Base-by-base conservation (phyloP, 2,329 filamentous ascomycete species). In the Penicillium sp. region DNA sequence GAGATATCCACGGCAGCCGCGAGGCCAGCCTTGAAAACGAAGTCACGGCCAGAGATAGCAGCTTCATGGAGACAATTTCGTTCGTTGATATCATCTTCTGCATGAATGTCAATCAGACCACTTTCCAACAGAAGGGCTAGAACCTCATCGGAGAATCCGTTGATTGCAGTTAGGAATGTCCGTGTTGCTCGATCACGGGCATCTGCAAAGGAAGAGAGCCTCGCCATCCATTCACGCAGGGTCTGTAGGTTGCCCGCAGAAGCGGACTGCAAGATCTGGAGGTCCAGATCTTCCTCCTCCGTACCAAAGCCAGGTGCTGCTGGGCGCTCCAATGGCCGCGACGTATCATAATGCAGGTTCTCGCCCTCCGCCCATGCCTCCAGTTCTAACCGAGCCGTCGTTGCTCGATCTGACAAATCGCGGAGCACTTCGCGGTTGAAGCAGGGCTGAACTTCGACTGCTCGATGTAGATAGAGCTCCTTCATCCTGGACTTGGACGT, bases 401-500 rank as follows among this genome's bases (percentile, higher is more conserved):
- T 97, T 7, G 93, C 93, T 72, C 95, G 89, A 58, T 98, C 93
- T 4, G 93, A 96, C 9, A 98, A 79, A 63, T 95, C 91, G 69
- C 90, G 95, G 63, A 98, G 95, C 58, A 97, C 89, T 56, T 94
- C 88, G 37, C 91, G 85, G 69, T 98, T 97, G 78, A 97, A 98
- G 69, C 94, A 97, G 6, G 93, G 93, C 63, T 97, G 93, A 6
- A 97, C 90, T 69, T 98, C 93, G 52, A 98, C 91, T 7, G 93
- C 93, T 50, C 93, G 81, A 8, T 94, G 94, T 28, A 98, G 82
- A 66, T 97, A 98, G 32, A 97, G 80, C 72, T 97, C 93, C 69
- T 98, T 98, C 49, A 93, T 96, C 69, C 91, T 91, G 42, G 91
- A 97, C 78, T 97, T 98, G 58, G 91, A 96, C 1, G 90, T 96